A percentile compares a stretch with the other conserved stretches of the same genome.
These are phyloP conservation scores for Calocybe cyanea DNA, from an alignment of 768 basidiomycete species.

Conservation along the genomic window DNA sequence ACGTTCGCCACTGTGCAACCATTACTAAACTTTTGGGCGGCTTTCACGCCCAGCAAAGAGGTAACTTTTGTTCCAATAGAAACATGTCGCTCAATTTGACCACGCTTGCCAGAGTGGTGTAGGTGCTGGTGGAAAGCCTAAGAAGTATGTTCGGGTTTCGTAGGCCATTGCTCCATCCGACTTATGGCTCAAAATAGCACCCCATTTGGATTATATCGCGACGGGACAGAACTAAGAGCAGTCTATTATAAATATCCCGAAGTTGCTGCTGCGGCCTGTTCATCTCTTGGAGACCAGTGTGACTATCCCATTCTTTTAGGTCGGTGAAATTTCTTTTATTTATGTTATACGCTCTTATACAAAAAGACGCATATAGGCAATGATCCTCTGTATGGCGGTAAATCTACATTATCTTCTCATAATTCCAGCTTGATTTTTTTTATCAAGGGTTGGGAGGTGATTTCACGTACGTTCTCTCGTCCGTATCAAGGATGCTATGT, in stretches of 20 bases:
- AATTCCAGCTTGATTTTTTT: background rate
- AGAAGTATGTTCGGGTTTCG: constrained; percentile 48
- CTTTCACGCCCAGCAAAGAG: constrained; percentile 72
- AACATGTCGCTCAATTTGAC: background rate
- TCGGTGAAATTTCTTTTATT: constrained; percentile 21
- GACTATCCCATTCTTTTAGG: constrained; percentile 77
- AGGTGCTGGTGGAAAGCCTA: constrained; percentile 63
- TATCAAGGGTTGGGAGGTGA: constrained; percentile 65
- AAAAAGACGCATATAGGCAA: constrained; percentile 43
- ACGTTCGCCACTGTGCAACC: constrained; percentile 76
- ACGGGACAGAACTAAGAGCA: constrained; percentile 72
- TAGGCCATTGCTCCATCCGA: background rate
- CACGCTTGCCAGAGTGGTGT: constrained; percentile 58
- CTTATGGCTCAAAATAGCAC: constrained; percentile 45
- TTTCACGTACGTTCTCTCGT: constrained; percentile 54
- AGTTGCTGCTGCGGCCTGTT: constrained; percentile 66
- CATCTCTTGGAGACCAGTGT: constrained; percentile 58
- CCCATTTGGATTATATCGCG: constrained; percentile 70
- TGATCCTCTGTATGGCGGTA: constrained; percentile 77
- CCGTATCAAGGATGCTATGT: background rate
- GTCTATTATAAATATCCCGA: constrained; percentile 68
- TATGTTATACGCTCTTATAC: background rate
- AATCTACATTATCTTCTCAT: constrained; percentile 11
- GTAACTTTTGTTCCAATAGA: constrained; percentile 27
- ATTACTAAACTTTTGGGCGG: constrained; percentile 78